phyloP scores from a whole-genome alignment of 208 protist genomes.

The Leishmania turanica region DNA sequence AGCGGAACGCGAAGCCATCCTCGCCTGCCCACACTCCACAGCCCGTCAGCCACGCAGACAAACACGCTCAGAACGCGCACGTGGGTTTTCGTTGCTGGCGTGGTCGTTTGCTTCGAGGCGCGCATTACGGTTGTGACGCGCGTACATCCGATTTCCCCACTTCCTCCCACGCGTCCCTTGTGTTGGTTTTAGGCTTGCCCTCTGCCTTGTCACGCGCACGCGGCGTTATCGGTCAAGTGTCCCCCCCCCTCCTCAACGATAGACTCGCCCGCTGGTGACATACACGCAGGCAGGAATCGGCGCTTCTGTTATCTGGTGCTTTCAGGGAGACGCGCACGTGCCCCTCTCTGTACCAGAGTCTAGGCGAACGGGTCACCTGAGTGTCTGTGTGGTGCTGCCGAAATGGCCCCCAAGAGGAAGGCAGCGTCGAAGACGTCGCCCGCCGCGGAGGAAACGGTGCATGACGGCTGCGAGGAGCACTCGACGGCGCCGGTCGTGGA shows the following conservation, averaged over 20 bases:
- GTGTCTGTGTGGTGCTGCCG: background rate
- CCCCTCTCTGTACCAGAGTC: background rate
- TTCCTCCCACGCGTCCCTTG: background rate
- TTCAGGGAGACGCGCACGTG: background rate
- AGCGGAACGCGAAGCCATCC: background rate
- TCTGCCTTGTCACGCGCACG: background rate
- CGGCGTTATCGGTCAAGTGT: background rate
- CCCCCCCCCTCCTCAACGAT: background rate
- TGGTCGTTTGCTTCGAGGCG: background rate
- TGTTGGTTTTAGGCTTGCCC: background rate
- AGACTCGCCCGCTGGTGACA: background rate
- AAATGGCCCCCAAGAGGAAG: slow-evolving; percentile 78
- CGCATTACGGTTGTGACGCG: background rate
- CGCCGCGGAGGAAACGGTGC: slow-evolving; percentile 3
- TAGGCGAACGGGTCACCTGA: background rate
- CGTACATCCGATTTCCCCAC: background rate
- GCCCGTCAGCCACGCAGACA: background rate
- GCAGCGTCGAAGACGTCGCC: slow-evolving; percentile 21
- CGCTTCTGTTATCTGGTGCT: background rate
- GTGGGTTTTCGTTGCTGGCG: background rate
- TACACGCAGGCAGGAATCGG: background rate
- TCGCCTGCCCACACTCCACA: background rate
- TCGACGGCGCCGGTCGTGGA: background rate
- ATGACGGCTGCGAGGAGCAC: background rate
- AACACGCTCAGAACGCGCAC: background rate